Base-by-base conservation (phyloP, 768 basidiomycete genomes). In the Pisolithus marmoratus region DNA sequence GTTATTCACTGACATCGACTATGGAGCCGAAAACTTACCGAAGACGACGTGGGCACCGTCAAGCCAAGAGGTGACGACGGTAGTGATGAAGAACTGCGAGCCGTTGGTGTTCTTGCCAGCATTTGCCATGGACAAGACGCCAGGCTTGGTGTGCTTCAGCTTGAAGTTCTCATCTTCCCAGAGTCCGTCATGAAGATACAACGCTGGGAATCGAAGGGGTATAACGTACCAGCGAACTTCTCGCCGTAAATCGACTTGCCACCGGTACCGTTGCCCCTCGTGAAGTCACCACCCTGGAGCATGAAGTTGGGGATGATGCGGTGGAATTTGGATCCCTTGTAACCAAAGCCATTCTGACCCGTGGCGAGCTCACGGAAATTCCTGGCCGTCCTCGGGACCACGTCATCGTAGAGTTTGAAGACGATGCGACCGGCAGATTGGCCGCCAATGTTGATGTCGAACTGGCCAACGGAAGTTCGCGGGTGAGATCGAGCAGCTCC, bases 361-460 rank as follows among this genome's bases (percentile, higher is more conserved):
- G 88, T 91, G 50, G 84, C 84, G 45, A 96, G 80, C 69, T 91
- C 89, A 49, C 94, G 86, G 79, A 97, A 97, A 76, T 97, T 94
- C 29, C 56, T 71, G 8, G 88, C 73, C 2, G 89, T 92, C 61
- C 72, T 80, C 46, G 90, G 90, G 14, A 88, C 85, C 46, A 80
- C 77, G 5, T 82, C 75, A 72, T 94, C 91, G 68, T 74, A 94
- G 24, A 98, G 82, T 74, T 84, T 85, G 83, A 97, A 94, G 52
- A 80, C 73, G 65, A 96, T 81, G 44, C 82, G 80, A 7, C 83
- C 84, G 1, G 67, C 44, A 0, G 64, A 49, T 40, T 66, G 6
- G 52, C 48, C 59, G 65, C 67, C 63, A 63, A 87, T 76, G 20
- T 66, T 46, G 64, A 90, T 79, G 58, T 89, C 83, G 61, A 90